Percentiles rank a stretch among this genome's conserved stretches.
These are phyloP conservation scores for Rhododendron molle DNA, from an alignment of 148 eudicot genomes.

Conservation along the genomic window DNA sequence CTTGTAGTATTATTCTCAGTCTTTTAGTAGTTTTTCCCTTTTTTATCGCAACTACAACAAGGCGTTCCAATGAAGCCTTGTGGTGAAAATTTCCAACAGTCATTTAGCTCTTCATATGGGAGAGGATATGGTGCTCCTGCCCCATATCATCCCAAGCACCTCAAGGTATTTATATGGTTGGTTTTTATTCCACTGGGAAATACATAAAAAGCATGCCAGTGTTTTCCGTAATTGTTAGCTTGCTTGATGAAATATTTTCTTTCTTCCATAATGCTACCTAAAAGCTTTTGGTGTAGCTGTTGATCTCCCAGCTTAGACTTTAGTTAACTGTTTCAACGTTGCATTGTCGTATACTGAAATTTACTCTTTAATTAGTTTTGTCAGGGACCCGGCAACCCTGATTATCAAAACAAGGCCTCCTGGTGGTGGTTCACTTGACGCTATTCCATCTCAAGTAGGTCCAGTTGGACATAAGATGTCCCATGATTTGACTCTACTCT, in stretches of 20 bases:
- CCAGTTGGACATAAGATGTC: conserved; percentile 56
- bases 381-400: too few species aligned
- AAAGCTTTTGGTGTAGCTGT: background rate
- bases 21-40: background rate
- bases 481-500: too few species aligned
- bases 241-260: background rate
- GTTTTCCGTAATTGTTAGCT: background rate
- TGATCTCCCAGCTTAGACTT: background rate
- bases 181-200: background rate
- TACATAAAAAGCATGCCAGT: background rate
- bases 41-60: conserved; percentile 10
- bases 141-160: conserved; percentile 41
- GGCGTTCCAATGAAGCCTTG: conserved; percentile 4
- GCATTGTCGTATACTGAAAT: too few species aligned
- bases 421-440: too few species aligned
- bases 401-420: too few species aligned
- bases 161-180: conserved; percentile 40
- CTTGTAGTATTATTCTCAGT: background rate
- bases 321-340: background rate
- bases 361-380: background rate
- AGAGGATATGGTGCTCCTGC: conserved; percentile 42
- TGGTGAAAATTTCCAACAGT: conserved; percentile 25
- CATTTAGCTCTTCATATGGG: conserved; percentile 30
- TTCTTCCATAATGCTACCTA: background rate
- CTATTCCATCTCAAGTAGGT: conserved; percentile 25